phyloP scores from a whole-genome alignment of 208 protist species.

The Trypanosoma platydactyli region DNA sequence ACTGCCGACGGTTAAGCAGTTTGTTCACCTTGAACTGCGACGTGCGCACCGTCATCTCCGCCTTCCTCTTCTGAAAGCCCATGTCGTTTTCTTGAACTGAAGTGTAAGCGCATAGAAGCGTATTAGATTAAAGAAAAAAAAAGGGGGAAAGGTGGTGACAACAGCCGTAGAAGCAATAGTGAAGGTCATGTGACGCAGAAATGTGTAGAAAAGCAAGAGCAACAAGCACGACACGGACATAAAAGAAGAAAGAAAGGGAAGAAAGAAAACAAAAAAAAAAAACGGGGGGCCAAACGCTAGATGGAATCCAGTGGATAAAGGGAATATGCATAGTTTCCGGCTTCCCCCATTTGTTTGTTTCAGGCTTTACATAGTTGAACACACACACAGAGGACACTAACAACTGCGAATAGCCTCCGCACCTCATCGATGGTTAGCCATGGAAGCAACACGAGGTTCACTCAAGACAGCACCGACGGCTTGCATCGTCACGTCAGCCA shows the following conservation, averaged over 20 bases:
- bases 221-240: not conserved
- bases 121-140: conserved; percentile 13
- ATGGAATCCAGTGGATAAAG: not conserved
- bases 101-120: conserved; percentile 6
- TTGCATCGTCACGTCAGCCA: conserved; percentile 33
- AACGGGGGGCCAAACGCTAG: not conserved
- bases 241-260: not conserved
- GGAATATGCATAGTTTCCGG: no score
- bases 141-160: conserved; percentile 14
- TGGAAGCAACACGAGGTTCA: not conserved
- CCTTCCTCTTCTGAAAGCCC: conserved; percentile 93
- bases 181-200: conserved; percentile 8
- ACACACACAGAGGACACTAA: not conserved
- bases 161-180: not conserved
- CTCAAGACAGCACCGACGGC: conserved; percentile 12
- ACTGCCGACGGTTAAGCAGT: conserved; percentile 99
- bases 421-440: not conserved
- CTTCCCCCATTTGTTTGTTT: not conserved
- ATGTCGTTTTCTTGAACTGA: conserved; percentile 63
- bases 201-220: conserved; percentile 1
- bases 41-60: conserved; percentile 91
- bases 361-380: not conserved
- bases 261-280: conserved; percentile 10
- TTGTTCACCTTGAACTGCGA: conserved; percentile 99
- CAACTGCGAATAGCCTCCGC: not conserved